Evolutionary conservation across 371 early-diverging fungal species (phyloP).

Genomic region (Syncephalastrum contaminatum): DNA sequence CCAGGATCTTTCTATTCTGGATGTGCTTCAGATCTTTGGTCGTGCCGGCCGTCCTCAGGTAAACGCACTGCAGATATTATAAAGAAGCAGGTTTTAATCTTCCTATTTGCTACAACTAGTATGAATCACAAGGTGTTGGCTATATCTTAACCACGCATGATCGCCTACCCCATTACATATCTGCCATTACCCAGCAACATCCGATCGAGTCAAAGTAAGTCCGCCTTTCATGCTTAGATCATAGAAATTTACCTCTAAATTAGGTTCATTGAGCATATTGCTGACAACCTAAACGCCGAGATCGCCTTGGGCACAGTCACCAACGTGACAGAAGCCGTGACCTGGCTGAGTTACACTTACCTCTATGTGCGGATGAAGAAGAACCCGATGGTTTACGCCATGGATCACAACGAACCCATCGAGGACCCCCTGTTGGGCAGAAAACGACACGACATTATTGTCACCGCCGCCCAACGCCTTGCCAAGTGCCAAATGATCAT

Average conservation of each 20-base stretch:
- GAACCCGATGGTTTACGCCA: conserved; percentile 92
- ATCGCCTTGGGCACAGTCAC: conserved; percentile 95
- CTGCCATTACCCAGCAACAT: conserved; percentile 93
- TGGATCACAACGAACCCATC: conserved; percentile 69
- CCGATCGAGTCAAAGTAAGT: conserved; percentile 92
- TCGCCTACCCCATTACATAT: conserved; percentile 90
- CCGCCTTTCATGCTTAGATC: neutral
- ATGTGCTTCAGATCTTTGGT: conserved; percentile 99
- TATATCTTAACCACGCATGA: conserved; percentile 91
- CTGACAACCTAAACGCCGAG: conserved; percentile 97
- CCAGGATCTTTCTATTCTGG: conserved; percentile 91
- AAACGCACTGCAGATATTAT: conserved; percentile 1
- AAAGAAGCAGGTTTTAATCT: neutral
- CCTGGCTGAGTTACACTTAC: conserved; percentile 98
- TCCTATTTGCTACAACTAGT: conserved; percentile 32
- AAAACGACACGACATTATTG: conserved; percentile 25
- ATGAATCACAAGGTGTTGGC: conserved; percentile 90
- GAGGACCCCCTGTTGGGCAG: conserved; percentile 75
- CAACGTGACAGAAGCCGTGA: conserved; percentile 89
- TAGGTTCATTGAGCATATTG: conserved; percentile 80
- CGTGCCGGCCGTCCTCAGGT: conserved; percentile 97
- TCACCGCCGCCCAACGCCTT: conserved; percentile 37
- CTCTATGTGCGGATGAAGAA: conserved; percentile 95
- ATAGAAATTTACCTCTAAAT: neutral
- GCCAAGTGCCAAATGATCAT: conserved; percentile 91